These are phyloP conservation scores for Nicotiana attenuata DNA, from an alignment of 257 asterid genomes.

Conservation along the genomic window DNA sequence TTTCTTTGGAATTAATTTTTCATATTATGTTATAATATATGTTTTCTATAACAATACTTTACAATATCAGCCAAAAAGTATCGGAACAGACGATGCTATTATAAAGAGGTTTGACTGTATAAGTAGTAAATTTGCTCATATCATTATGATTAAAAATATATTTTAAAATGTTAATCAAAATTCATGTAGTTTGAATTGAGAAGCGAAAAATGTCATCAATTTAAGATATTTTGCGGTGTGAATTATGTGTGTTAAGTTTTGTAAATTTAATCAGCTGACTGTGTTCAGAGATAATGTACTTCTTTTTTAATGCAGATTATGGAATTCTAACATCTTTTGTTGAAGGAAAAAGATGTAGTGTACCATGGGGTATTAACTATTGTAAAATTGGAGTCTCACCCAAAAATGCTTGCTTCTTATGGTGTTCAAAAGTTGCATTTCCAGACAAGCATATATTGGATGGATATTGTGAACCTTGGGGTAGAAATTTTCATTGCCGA, in stretches of 20 bases:
- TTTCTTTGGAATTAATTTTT: no score
- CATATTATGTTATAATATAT: no score
- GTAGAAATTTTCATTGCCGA: background rate
- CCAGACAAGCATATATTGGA: background rate
- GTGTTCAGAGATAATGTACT: background rate
- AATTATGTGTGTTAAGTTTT: background rate
- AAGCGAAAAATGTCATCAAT: no score
- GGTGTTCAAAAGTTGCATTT: background rate
- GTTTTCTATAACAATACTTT: no score
- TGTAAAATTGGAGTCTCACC: background rate
- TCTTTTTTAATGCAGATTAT: background rate
- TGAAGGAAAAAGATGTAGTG: background rate
- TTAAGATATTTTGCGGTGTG: no score
- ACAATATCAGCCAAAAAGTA: no score
- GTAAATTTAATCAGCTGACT: background rate
- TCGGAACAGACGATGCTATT: no score
- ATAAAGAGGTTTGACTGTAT: no score
- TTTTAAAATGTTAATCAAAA: no score
- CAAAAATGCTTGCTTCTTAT: background rate
- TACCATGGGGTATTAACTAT: background rate
- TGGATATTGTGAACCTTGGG: background rate
- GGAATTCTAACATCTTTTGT: background rate
- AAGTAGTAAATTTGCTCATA: no score
- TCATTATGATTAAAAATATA: no score
- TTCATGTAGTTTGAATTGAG: no score